Base-by-base conservation (phyloP, 805 yeast species). In the Kockiozyma suomiensis region DNA sequence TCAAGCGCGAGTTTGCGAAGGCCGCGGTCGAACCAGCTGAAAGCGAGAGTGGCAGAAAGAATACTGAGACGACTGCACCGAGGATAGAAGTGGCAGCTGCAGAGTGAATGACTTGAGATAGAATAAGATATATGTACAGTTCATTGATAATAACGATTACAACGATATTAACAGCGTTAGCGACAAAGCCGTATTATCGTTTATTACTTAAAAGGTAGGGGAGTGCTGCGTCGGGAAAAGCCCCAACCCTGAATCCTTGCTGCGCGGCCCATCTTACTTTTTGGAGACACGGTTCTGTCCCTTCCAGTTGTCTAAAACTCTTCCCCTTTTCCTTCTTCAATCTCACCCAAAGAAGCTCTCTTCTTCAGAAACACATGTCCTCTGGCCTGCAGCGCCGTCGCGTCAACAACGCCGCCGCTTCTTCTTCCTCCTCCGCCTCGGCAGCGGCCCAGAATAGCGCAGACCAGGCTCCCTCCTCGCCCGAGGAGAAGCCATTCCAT, bases 301-400 rank as follows among this genome's bases (percentile, higher is more conserved):
- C 42, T 13, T 38, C 42, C 21, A 7, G 30, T 26, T 15, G 15
- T 25, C 42, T 37, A 13, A 41, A 13, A 13, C 43, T 7, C 35
- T 28, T 45, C 42, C 42, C 3, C 50, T 37, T 15, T 8, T 37
- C 17, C 43, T 53, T 21, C 57, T 10, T 40, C 42, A 33, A 3
- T 2, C n/a, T 4, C 38, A 33, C 7, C n/a, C 35, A 15, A 13
- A n/a, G 33, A 6, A 30, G 33, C 33, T 37, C 37, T 26, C 41
- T 35, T 21, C 32, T 15, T 15, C 50, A 51, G 19, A 17, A 19
- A 45, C 57, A 32, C 28, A 61, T 61, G 65, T 62, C 66, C 45
- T 62, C 66, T 38, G 64, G 64, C 50, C 66, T 62, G 23, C 66
- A 62, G 57, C 66, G 66, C 54, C 66, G 66, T 41, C 66, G 66